Conservation (phyloP, 2,329 filamentous ascomycete genomes). For the Sporothrix euskadiensis region DNA sequence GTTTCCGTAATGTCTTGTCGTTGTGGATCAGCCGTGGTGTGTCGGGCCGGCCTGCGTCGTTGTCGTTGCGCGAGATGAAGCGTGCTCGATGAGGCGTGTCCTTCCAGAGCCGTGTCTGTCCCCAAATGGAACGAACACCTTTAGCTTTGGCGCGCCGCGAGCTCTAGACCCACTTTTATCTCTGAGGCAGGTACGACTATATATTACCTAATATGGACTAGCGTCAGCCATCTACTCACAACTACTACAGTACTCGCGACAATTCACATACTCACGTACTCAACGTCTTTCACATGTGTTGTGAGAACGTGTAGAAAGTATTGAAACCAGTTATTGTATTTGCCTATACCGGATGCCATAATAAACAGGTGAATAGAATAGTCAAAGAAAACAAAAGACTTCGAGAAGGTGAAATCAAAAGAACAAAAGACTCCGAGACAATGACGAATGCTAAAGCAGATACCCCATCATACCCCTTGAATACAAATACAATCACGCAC, state of each 20-base stretch:
- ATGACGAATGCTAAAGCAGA: not conserved
- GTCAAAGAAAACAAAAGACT: not conserved
- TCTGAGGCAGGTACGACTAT: not conserved
- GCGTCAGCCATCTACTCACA: not conserved
- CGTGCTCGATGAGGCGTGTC: not conserved
- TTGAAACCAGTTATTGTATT: not conserved
- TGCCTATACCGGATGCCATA: not conserved
- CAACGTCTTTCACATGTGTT: not conserved
- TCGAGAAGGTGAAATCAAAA: not conserved
- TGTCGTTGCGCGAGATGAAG: not conserved
- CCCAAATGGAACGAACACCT: constrained; percentile 26
- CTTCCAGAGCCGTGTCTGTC: not conserved
- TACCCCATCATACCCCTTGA: not conserved
- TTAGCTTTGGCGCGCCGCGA: constrained; percentile 5
- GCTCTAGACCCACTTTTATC: constrained; percentile 22
- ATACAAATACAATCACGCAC: not conserved
- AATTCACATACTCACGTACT: not conserved
- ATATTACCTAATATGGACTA: constrained; percentile 4
- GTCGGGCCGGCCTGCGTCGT: not conserved
- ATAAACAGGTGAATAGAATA: not conserved
- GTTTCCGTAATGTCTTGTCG: not conserved
- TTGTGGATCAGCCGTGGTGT: not conserved
- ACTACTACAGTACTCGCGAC: not conserved
- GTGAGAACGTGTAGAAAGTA: not conserved
- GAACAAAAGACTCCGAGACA: not conserved